Base-by-base conservation (phyloP, 108 stramenopile genomes). In the Pseudonitzschia delicatissima region DNA sequence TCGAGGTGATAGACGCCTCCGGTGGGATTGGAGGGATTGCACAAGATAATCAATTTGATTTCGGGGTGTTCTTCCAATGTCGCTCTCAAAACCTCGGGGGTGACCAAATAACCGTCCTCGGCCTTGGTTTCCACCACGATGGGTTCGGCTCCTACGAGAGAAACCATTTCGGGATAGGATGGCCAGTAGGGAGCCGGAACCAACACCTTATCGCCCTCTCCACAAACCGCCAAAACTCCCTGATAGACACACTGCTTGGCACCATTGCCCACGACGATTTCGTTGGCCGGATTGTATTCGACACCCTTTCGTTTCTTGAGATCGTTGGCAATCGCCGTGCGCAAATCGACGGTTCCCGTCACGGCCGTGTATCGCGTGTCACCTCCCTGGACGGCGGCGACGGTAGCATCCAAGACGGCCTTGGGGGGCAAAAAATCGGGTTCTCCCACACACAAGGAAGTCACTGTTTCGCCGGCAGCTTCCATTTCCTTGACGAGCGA, bases 1-100 rank as follows among this genome's bases (percentile, higher is more conserved):
- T 81, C 78, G 33, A 77, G 61, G 25, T 74, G 64, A 65, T 89
- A 92, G 4, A 96, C 93, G 5, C 90, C 94, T 13, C 96, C 85
- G 20, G 98, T 97, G 3, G 98, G 98, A 74, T 98, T 98, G 45
- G 91, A 92, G 3, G 98, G 98, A 74, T 97, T 98, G 87, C 98
- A 98, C 27, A 98, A 68, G 63, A 98, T 96, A 37, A 98, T 64
- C 37, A 93, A 64, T 52, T 92, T 94, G 53, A 80, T 80, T 31
- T 82, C 79, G 52, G 91, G 84, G 60, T 82, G 70, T 4, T 66
- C 58, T 45, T 82, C 64, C 49, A 98, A 52, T 5, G 88, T 80
- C 17, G 45, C 50, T n/a, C 85, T 66, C 25, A 98, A 77, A 21
- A 64, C 68, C 20, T 77, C 81, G 2, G 95, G 80, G 40, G 93